A percentile compares a stretch with the other conserved stretches of the same genome.
phyloP scores from a whole-genome alignment of 371 early-diverging fungal species.

The Capillidium rhysosporum region DNA sequence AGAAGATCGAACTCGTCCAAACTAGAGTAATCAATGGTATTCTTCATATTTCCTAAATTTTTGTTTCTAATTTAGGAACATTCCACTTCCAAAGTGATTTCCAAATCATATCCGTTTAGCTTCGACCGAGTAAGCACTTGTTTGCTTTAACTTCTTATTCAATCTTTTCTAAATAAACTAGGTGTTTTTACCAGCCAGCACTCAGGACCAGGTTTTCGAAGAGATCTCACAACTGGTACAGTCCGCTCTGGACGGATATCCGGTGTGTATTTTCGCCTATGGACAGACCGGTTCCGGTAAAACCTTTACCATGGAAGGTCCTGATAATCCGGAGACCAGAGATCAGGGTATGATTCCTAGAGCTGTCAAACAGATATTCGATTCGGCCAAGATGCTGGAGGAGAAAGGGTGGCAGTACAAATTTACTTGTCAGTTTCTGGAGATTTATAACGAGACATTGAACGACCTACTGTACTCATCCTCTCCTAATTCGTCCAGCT shows the following conservation, averaged over 20 bases:
- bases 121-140: constrained; percentile 38
- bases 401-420: constrained; percentile 74
- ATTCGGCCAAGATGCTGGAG: constrained; percentile 40
- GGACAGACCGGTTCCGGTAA: constrained; percentile 99
- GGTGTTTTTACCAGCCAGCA: constrained; percentile 49
- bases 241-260: constrained; percentile 92
- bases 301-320: constrained; percentile 69
- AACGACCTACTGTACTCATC: constrained; percentile 45
- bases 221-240: constrained; percentile 92
- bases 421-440: constrained; percentile 73
- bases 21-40: constrained; percentile 7
- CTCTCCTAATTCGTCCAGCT: constrained; percentile 7
- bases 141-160: neutral
- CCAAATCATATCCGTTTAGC: constrained; percentile 43
- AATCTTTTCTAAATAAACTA: neutral
- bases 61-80: neutral
- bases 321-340: constrained; percentile 16
- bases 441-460: constrained; percentile 94
- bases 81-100: constrained; percentile 14
- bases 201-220: constrained; percentile 75
- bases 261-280: constrained; percentile 98
- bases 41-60: neutral
- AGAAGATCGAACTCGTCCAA: constrained; percentile 29
- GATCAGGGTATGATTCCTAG: constrained; percentile 75
- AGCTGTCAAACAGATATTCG: constrained; percentile 70